Base-by-base conservation (phyloP, 805 yeast genomes). In the Metschnikowia baotianmanensis region DNA sequence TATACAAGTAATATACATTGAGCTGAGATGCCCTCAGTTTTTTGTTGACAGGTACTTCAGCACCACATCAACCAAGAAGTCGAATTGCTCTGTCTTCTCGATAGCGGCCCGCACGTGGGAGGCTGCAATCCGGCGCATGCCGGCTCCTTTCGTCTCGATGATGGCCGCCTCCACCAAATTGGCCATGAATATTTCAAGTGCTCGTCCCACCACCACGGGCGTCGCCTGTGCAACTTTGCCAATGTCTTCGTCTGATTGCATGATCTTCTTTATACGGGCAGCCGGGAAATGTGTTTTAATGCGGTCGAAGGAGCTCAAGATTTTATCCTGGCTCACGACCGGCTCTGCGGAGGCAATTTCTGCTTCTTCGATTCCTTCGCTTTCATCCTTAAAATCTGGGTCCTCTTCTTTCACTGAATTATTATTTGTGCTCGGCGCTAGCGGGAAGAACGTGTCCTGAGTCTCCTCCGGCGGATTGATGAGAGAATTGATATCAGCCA, bases 171-270 rank as follows among this genome's bases (percentile, higher is more conserved):
- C 90, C 36, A 93, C 95, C 41, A 93, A 72, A 40, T 93, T 80
- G 36, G 95, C 87, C 76, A 93, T 79, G 60, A 93, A 93, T 46
- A 88, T 76, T 65, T 93, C 98, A 38, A 93, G 71, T 0, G 99
- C 96, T 47, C 96, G 77, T 6, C 98, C 97, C 7, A 93, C 96
- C 13, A 91, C 91, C n/a, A 91, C 85, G 0, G 99, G 99, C 2
- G 99, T 95, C 2, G 96, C 97, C 58, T 90, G 97, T 3, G 99
- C 96, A 5, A 93, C 98, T 59, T 93, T 93, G 3, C 99, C 99
- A 32, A 93, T 90, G 49, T 93, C 99, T 49, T 93, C 99, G 63
- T 93, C 99, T 21, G 95, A 82, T 59, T 93, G 99, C 96, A 93
- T 91, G 44, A 93, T 79, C 55, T 93, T 87, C 70, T 93, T 93